phyloP scores from a whole-genome alignment of 2,329 filamentous ascomycete genomes.

The Xylariaceae sp. region DNA sequence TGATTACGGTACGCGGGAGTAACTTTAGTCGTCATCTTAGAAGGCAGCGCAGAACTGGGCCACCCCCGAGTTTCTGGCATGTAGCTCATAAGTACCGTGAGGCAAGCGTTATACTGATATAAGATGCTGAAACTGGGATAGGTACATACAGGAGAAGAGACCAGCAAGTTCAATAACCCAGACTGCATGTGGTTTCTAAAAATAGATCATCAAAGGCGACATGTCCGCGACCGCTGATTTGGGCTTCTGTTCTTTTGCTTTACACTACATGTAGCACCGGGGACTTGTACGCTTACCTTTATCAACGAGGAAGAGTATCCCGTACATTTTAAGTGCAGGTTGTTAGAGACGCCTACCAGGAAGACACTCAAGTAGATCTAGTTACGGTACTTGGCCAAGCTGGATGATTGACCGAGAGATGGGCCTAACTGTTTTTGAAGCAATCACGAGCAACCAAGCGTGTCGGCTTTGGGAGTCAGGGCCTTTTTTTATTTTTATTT shows the following conservation, averaged over 20 bases:
- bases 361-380: no score
- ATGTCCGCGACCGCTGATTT: conserved; percentile 13
- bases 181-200: conserved; percentile 25
- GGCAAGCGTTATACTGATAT: conserved; percentile 20
- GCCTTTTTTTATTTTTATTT: no score
- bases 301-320: not conserved
- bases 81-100: conserved; percentile 32
- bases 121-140: conserved; percentile 21
- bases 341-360: no score
- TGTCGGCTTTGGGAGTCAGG: no score
- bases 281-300: not conserved
- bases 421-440: no score
- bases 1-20: conserved; percentile 34
- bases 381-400: no score
- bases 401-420: no score
- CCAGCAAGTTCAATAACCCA: no score
- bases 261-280: not conserved
- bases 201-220: conserved; percentile 21
- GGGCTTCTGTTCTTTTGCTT: not conserved
- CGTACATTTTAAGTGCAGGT: no score
- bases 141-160: conserved; percentile 8
- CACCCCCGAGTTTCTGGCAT: conserved; percentile 25
- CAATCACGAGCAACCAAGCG: no score
- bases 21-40: conserved; percentile 26
- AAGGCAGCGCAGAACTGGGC: conserved; percentile 20